Percentiles rank a stretch among this genome's conserved stretches.
These are phyloP conservation scores for Collybia sp. DNA, from an alignment of 768 basidiomycete species.

Conservation along the genomic window DNA sequence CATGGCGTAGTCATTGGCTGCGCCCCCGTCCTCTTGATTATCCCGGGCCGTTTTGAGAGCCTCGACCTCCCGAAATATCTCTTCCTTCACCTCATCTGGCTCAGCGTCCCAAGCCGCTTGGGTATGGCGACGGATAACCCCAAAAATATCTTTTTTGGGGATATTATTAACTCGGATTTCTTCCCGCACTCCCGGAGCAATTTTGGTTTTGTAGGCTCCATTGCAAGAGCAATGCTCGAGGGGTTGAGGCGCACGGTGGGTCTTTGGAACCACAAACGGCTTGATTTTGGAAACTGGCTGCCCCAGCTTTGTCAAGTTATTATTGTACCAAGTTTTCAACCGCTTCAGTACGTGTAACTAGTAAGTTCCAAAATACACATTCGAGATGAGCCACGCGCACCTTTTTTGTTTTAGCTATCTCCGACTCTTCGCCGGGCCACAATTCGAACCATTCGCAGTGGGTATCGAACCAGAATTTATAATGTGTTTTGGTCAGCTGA, in stretches of 20 bases:
- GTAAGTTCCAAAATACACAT: background rate
- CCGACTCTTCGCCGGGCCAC: constrained; percentile 1
- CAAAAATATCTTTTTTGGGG: background rate
- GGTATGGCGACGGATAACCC: background rate
- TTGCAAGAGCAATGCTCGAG: background rate
- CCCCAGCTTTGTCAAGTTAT: constrained; percentile 1
- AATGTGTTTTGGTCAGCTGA: constrained; percentile 1
- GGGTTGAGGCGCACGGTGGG: background rate
- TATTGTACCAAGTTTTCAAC: constrained; percentile 6
- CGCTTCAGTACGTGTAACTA: background rate
- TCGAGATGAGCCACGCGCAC: background rate
- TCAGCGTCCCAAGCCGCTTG: constrained; percentile 1
- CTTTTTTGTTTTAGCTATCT: background rate
- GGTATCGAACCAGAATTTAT: constrained; percentile 4
- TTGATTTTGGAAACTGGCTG: background rate
- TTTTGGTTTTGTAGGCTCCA: background rate
- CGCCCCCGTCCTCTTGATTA: background rate
- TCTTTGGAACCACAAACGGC: background rate
- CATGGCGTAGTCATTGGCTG: background rate
- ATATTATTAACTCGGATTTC: constrained; percentile 3
- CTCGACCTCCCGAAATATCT: constrained; percentile 1
- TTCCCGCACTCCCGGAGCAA: background rate
- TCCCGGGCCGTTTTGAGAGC: background rate
- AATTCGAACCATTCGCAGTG: constrained; percentile 1
- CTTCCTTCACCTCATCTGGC: constrained; percentile 3